A percentile compares a stretch with the other conserved stretches of the same genome.
phyloP scores from a whole-genome alignment of 176 grass and related monocot genomes.

The Ensete ventricosum region DNA sequence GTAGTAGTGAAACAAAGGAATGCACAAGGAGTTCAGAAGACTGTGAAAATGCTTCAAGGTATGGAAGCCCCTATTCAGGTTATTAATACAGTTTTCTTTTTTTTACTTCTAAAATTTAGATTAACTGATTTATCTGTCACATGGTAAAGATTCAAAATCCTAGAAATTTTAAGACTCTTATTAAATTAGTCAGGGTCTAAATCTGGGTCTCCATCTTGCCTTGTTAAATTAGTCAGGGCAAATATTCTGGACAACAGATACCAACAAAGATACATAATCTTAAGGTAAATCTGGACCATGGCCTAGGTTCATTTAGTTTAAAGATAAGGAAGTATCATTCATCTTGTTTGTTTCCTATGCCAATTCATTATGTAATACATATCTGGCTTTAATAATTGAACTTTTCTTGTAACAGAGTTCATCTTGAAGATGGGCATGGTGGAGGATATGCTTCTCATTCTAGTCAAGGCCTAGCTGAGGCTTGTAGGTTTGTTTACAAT shows the following conservation, averaged over 20 bases:
- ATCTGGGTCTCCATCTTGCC: too few relatives aligned
- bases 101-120: neutral
- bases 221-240: too few relatives aligned
- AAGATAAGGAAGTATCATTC: neutral
- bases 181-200: too few relatives aligned
- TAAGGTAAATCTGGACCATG: neutral
- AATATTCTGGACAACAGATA: neutral
- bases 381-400: neutral
- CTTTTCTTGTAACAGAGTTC: conserved; percentile 22
- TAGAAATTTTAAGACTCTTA: neutral
- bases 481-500: conserved; percentile 80
- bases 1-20: conserved; percentile 38
- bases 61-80: neutral
- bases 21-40: conserved; percentile 28
- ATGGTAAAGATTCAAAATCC: neutral
- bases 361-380: neutral
- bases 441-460: conserved; percentile 27
- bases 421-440: conserved; percentile 21
- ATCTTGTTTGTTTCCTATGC: conserved; percentile 7
- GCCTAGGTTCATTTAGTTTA: neutral
- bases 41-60: conserved; percentile 41
- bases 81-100: neutral
- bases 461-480: conserved; percentile 62
- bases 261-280: neutral
- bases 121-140: neutral